phyloP scores from a whole-genome alignment of 1,139 yeast genomes.

The Eremothecium gossypii region DNA sequence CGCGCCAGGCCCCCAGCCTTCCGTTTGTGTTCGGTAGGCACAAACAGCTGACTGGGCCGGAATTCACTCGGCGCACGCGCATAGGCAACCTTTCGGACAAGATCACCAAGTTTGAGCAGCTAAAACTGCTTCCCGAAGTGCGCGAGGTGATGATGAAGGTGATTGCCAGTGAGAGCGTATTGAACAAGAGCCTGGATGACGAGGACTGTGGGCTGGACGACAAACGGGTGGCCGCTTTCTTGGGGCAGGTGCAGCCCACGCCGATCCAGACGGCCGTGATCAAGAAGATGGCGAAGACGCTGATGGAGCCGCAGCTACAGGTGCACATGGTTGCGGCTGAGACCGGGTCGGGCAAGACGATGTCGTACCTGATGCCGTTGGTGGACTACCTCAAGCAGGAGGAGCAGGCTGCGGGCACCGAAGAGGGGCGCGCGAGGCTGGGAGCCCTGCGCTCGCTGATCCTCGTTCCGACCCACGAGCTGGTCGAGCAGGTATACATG shows the following conservation, averaged over 20 bases:
- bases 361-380: constrained; percentile 78
- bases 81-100: constrained; percentile 31
- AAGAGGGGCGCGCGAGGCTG: constrained; percentile 28
- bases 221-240: constrained; percentile 6
- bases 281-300: constrained; percentile 36
- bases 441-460: constrained; percentile 54
- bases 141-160: constrained; percentile 55
- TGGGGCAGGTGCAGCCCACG: constrained; percentile 40
- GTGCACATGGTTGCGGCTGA: constrained; percentile 85
- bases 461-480: constrained; percentile 79
- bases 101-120: constrained; percentile 52
- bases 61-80: too few species aligned
- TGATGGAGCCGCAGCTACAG: constrained; percentile 38
- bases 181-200: constrained; percentile 12
- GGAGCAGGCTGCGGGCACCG: constrained; percentile 31
- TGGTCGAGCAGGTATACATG: constrained; percentile 67
- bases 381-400: constrained; percentile 59
- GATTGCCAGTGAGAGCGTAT: constrained; percentile 37
- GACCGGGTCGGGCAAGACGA: constrained; percentile 93
- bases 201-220: constrained; percentile 8
- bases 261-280: constrained; percentile 55
- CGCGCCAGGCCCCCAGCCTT: too few species aligned
- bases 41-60: too few species aligned
- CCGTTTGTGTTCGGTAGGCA: too few species aligned
- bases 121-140: constrained; percentile 59